Evolutionary conservation across 2,329 filamentous ascomycete genomes (phyloP).

Genomic region (Fusarium sp.): DNA sequence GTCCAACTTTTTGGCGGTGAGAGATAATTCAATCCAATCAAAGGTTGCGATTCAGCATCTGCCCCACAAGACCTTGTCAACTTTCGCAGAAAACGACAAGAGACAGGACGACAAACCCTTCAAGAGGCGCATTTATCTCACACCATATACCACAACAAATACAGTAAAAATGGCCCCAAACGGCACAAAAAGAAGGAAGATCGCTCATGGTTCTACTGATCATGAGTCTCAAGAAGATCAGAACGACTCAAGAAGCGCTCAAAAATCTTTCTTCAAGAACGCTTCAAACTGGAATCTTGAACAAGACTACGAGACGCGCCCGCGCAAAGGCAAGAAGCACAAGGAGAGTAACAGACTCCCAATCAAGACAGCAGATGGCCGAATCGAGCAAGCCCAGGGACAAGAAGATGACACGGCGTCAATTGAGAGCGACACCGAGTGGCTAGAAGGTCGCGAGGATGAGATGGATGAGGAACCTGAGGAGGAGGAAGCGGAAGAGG

Average conservation of each 20-base stretch:
- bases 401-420: constrained; percentile 71
- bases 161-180: constrained; percentile 60
- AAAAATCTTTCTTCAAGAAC: constrained; percentile 77
- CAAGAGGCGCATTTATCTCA: constrained; percentile 21
- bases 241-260: constrained; percentile 57
- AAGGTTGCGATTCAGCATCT: neutral
- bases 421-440: constrained; percentile 70
- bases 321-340: constrained; percentile 83
- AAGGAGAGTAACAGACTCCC: constrained; percentile 82
- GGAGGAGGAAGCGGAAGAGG: constrained; percentile 62
- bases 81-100: constrained; percentile 37
- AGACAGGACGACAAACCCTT: constrained; percentile 37
- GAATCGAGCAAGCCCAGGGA: constrained; percentile 71
- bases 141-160: constrained; percentile 10
- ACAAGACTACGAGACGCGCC: constrained; percentile 87
- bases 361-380: constrained; percentile 86
- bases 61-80: constrained; percentile 17
- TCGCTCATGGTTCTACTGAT: constrained; percentile 65
- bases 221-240: constrained; percentile 57
- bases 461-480: constrained; percentile 63
- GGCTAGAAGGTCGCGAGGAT: constrained; percentile 73
- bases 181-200: constrained; percentile 69
- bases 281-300: constrained; percentile 91
- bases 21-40: constrained; percentile 6
- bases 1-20: constrained; percentile 56